phyloP scores from a whole-genome alignment of 2,329 filamentous ascomycete species.

The Laburnicola sp. region DNA sequence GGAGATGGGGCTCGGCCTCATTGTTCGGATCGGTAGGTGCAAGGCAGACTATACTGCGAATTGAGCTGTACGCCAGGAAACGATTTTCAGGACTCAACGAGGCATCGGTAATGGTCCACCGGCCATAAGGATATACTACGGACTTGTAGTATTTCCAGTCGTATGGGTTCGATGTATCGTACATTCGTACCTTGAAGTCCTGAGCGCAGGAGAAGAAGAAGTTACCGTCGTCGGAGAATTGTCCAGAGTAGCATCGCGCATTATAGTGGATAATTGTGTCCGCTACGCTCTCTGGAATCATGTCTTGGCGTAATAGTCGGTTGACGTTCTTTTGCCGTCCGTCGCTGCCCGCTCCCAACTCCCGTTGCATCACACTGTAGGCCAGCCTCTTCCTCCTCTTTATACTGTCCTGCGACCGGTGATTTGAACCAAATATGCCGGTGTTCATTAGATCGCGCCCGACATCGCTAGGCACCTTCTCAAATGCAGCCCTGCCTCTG shows the following conservation, averaged over 20 bases:
- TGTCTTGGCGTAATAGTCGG: conserved; percentile 69
- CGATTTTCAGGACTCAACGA: conserved; percentile 88
- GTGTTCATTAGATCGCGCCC: conserved; percentile 79
- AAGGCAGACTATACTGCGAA: conserved; percentile 79
- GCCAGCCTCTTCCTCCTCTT: conserved; percentile 66
- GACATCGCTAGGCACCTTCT: conserved; percentile 81
- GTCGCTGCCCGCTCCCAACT: conserved; percentile 70
- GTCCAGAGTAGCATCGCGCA: conserved; percentile 85
- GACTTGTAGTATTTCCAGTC: conserved; percentile 96
- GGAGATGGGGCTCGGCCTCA: conserved; percentile 72
- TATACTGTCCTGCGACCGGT: conserved; percentile 54
- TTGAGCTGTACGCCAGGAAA: conserved; percentile 89
- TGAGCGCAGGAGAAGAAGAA: conserved; percentile 94
- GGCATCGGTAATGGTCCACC: conserved; percentile 96
- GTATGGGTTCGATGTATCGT: conserved; percentile 94
- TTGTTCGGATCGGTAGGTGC: conserved; percentile 85
- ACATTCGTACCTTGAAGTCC: conserved; percentile 94
- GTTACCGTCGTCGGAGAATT: conserved; percentile 95
- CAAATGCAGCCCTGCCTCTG: conserved; percentile 61
- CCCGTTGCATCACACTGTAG: conserved; percentile 75
- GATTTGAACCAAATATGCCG: conserved; percentile 75
- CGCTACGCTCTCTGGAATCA: conserved; percentile 76
- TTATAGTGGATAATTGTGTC: conserved; percentile 90
- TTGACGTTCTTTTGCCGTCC: conserved; percentile 64
- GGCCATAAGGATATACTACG: conserved; percentile 78